Conservation (phyloP, 2,329 filamentous ascomycete species). For the Aspergillus tamarii region DNA sequence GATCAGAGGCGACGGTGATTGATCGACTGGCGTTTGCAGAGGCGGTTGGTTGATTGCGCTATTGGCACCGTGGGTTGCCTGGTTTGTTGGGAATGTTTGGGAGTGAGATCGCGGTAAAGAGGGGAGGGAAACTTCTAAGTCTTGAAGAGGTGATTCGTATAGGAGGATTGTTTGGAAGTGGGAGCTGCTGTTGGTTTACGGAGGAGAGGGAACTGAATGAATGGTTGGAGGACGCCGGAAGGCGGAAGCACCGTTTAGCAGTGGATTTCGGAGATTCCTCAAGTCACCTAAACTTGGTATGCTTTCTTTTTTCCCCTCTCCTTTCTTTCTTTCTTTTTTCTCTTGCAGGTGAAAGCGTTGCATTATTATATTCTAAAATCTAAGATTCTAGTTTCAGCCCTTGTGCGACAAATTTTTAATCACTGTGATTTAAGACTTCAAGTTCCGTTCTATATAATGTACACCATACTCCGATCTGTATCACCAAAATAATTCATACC, state of each 20-base stretch:
- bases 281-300: background rate
- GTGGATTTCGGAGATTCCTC: background rate
- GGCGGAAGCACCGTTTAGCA: background rate
- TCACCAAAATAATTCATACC: background rate
- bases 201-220: background rate
- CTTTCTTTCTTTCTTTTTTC: background rate
- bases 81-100: background rate
- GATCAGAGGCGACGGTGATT: constrained; percentile 3
- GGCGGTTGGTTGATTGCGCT: background rate
- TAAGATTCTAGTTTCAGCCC: background rate
- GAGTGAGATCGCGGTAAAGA: background rate
- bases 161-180: background rate
- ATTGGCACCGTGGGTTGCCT: background rate
- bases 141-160: background rate
- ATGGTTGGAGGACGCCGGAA: background rate
- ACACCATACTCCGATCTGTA: background rate
- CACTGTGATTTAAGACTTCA: background rate
- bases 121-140: background rate
- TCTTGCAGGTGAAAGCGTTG: background rate
- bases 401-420: background rate
- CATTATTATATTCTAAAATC: background rate
- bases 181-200: background rate
- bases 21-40: constrained; percentile 6
- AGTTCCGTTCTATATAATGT: background rate
- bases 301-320: background rate